Conservation (phyloP, 768 basidiomycete species). For the Nidularia sp. region DNA sequence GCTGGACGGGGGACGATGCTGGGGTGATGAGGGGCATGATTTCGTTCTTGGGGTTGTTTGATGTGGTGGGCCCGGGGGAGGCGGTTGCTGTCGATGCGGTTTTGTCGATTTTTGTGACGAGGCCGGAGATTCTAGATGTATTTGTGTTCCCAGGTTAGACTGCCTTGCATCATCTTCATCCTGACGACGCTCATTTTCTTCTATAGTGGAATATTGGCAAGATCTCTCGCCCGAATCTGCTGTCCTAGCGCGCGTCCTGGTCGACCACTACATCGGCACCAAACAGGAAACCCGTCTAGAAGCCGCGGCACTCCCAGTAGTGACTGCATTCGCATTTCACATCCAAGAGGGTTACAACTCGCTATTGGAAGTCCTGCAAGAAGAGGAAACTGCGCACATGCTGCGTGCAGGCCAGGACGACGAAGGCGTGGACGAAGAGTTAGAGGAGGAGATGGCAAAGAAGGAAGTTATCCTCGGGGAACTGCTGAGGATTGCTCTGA, state of each 20-base stretch:
- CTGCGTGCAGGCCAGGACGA: slow-evolving; percentile 24
- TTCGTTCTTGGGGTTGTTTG: slow-evolving; percentile 42
- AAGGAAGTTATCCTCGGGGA: slow-evolving; percentile 76
- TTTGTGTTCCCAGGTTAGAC: slow-evolving; percentile 71
- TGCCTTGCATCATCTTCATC: neutral
- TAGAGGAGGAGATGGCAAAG: slow-evolving; percentile 59
- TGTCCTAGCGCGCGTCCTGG: slow-evolving; percentile 79
- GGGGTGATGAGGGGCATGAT: slow-evolving; percentile 43
- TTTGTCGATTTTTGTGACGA: slow-evolving; percentile 68
- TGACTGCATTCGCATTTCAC: slow-evolving; percentile 85
- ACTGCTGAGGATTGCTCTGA: slow-evolving; percentile 74
- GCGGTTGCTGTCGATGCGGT: slow-evolving; percentile 84
- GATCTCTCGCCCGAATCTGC: slow-evolving; percentile 74
- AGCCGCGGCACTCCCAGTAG: slow-evolving; percentile 69
- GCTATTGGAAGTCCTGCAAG: slow-evolving; percentile 35
- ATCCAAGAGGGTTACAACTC: slow-evolving; percentile 79
- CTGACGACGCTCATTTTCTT: neutral
- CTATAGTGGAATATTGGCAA: slow-evolving; percentile 71
- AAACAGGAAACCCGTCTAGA: slow-evolving; percentile 68
- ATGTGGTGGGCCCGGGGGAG: slow-evolving; percentile 62
- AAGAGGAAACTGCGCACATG: slow-evolving; percentile 30
- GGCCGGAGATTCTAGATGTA: slow-evolving; percentile 64
- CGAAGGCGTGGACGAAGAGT: slow-evolving; percentile 40
- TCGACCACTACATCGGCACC: slow-evolving; percentile 70
- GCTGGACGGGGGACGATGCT: slow-evolving; percentile 39